Base-by-base conservation (phyloP, 768 basidiomycete species). In the Lactarius akahatsu region DNA sequence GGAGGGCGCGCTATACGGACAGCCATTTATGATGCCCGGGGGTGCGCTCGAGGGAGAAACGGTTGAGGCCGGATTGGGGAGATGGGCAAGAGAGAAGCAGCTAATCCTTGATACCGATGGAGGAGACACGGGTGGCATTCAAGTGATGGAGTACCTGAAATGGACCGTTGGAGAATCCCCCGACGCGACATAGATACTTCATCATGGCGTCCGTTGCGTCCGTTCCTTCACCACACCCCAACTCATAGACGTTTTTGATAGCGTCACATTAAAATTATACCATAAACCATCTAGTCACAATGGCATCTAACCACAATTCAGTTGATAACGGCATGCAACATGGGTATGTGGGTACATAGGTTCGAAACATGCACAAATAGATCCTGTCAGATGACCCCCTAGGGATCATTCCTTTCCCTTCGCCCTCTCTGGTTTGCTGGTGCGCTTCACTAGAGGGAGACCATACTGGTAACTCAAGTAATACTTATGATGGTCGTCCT, bases 401-500 rank as follows among this genome's bases (percentile, higher is more conserved):
- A 26, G 40, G 36, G 20, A 32, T 62, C 32, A 58, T n/a, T 34
- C 40, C 59, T 56, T 50, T 43, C 28, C 36, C n/a, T 56, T 50
- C 23, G 5, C 50, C 16, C 16, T 63, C 32, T 54, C 57, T 30
- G 41, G 32, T 47, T 59, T 67, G 41, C 41, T 40, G 41, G 34
- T 45, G 41, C 62, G 62, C 38, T 18, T 30, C 10, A 69, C 47
- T 28, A 64, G n/a, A 23, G 88, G 87, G 5, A 89, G 75, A 13
- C 84, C 82, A 57, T 78, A 73, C 40, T 72, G 70, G 62, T 78
- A 78, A 2, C 68, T 74, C 32, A 88, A 70, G 8, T 73, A 74
- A 66, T 81, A 88, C 34, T 83, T 81, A 47, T 78, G 74, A 57
- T 83, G 80, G 66, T 82, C 78, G 70, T 88, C 87, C 70, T 89